Base-by-base conservation (phyloP, 768 basidiomycete species). In the Tulasnella sp. region DNA sequence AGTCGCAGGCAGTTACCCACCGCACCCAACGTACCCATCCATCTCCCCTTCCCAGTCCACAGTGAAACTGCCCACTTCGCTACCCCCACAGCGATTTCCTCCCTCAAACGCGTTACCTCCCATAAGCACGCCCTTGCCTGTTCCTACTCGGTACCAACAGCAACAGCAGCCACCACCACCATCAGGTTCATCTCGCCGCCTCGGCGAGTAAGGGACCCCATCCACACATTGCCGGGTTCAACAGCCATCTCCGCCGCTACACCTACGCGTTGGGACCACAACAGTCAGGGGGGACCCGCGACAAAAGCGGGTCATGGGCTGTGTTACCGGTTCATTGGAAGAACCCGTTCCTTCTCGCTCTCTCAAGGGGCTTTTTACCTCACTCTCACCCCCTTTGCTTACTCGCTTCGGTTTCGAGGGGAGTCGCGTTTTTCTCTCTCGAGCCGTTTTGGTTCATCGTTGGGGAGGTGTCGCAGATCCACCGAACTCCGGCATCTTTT, bases 31-130 rank as follows among this genome's bases (percentile, higher is more conserved):
- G 72, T 27, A 74, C 72, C 73, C 73, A n/a, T 46, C 38, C 31
- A 74, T 40, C 39, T 74, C 73, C 2, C 73, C 73, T 9, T 74
- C 73, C 2, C 73, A 74, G 73, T 39, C 73, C 73, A 74, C 73
- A n/a, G 39, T 74, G 73, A 36, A 40, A 74, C 73, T 74, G 24
- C 73, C 73, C 21, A n/a, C 52, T 12, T 52, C 52, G 52, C 52
- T n/a, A 7, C 39, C 39, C 10, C 73, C 39, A 8, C 31, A 68
- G 16, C 62, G 62, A 27, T 68, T 36, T 36, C 62, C 62, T 1
- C 62, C 62, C 18, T 68, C 62, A 12, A 68, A 16, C 31, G 62
- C 62, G 12, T 27, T 27, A 14, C 62, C 62, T 12, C 62, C 62
- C 12, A 68, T 68, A 68, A 68, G 62, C 62, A 68, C 62, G 62